Evolutionary conservation across 768 basidiomycete genomes (phyloP).

Genomic region (Psilocybe cyanescens): DNA sequence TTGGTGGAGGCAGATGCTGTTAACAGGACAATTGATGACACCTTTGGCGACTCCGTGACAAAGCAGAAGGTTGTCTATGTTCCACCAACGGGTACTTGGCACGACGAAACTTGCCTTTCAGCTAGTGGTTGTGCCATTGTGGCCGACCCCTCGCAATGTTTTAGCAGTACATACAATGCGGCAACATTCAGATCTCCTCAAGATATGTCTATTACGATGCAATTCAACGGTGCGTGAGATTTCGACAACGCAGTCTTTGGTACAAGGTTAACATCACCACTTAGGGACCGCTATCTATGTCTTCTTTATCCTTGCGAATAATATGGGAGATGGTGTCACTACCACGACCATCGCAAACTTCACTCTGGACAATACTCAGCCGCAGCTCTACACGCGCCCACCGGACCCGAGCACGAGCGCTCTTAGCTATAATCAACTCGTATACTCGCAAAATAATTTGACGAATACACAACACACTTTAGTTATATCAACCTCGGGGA

Average conservation of each 20-base stretch:
- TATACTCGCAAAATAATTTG: slow-evolving; percentile 30
- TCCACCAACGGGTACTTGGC: slow-evolving; percentile 29
- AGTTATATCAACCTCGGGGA: slow-evolving; percentile 33
- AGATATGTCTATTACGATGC: slow-evolving; percentile 28
- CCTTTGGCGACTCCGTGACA: slow-evolving; percentile 33
- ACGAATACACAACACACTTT: slow-evolving; percentile 32
- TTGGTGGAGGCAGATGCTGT: slow-evolving; percentile 19
- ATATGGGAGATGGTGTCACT: slow-evolving; percentile 27
- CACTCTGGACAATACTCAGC: slow-evolving; percentile 31
- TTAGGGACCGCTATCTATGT: slow-evolving; percentile 42
- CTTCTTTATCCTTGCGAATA: slow-evolving; percentile 43
- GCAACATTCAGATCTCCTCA: slow-evolving; percentile 31
- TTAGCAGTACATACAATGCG: slow-evolving; percentile 32
- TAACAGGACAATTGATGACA: slow-evolving; percentile 41
- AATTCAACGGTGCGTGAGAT: slow-evolving; percentile 27
- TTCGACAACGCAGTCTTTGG: not conserved
- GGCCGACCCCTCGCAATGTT: slow-evolving; percentile 23
- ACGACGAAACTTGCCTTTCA: slow-evolving; percentile 20
- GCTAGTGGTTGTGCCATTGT: slow-evolving; percentile 25
- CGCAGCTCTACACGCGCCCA: slow-evolving; percentile 25
- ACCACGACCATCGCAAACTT: slow-evolving; percentile 34
- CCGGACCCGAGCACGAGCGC: slow-evolving; percentile 26
- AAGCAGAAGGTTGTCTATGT: slow-evolving; percentile 25
- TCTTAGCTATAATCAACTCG: slow-evolving; percentile 33
- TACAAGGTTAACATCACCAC: not conserved